Conservation (phyloP, 2,329 filamentous ascomycete genomes). For the Metarhizium album region DNA sequence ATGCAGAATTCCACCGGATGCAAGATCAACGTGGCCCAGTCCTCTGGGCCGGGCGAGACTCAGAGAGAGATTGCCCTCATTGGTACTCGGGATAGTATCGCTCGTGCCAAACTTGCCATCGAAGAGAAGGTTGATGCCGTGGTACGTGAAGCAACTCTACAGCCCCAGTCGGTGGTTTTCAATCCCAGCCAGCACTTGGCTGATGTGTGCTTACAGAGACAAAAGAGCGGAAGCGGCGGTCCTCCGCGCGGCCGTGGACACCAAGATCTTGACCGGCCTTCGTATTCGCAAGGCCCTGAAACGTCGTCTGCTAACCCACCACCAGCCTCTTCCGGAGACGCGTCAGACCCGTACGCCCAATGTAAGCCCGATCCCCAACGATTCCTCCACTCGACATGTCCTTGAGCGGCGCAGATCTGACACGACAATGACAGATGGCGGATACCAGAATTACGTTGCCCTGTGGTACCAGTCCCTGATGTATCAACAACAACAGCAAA, state of each 20-base stretch:
- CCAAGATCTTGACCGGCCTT: conserved; percentile 45
- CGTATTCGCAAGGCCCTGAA: conserved; percentile 37
- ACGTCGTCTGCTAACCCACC: conserved; percentile 28
- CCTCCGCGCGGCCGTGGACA: conserved; percentile 30
- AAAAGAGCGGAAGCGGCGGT: conserved; percentile 40
- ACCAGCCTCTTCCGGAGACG: conserved; percentile 35
- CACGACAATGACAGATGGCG: conserved; percentile 46
- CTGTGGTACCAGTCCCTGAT: conserved; percentile 67
- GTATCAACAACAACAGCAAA: conserved; percentile 30
- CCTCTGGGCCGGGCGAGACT: conserved; percentile 63
- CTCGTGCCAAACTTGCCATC: conserved; percentile 71
- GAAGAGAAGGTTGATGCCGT: conserved; percentile 88
- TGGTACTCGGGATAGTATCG: conserved; percentile 66
- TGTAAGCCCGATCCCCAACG: conserved; percentile 54
- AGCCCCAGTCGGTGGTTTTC: neutral
- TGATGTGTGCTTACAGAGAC: conserved; percentile 27
- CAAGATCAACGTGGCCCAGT: conserved; percentile 88
- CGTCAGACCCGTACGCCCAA: conserved; percentile 61
- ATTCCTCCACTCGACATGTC: neutral
- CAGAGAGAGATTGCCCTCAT: conserved; percentile 82
- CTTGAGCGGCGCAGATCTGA: conserved; percentile 10
- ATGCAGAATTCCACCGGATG: conserved; percentile 83
- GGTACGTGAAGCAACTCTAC: conserved; percentile 40
- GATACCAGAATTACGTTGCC: conserved; percentile 69
- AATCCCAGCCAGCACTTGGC: neutral